A percentile compares a stretch with the other conserved stretches of the same genome.
Evolutionary conservation across 2,329 filamentous ascomycete genomes (phyloP).

Genomic region (Cladosporium sp.): DNA sequence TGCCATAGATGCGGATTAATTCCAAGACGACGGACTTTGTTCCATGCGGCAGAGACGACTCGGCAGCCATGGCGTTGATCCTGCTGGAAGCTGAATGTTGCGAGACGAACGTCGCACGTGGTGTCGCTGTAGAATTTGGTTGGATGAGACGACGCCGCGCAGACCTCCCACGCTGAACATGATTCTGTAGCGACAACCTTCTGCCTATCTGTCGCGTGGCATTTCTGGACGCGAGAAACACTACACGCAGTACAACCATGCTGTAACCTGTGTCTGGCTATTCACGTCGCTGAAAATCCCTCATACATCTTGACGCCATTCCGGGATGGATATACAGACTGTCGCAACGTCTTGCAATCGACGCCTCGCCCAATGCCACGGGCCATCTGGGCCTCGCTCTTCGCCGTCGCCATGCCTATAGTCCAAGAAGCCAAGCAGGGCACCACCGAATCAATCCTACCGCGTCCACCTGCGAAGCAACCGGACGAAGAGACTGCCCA

Average conservation of each 20-base stretch:
- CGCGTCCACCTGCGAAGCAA: not conserved
- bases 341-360: not conserved
- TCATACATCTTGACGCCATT: not conserved
- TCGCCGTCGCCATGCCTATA: slow-evolving; percentile 6
- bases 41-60: not conserved
- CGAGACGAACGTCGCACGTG: not conserved
- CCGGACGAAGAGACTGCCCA: not conserved
- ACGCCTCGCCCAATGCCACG: not conserved
- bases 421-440: slow-evolving; percentile 5
- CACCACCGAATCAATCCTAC: slow-evolving; percentile 2
- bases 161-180: not conserved
- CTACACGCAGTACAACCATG: not conserved
- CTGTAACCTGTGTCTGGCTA: not conserved
- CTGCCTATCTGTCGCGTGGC: not conserved
- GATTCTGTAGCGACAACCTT: slow-evolving; percentile 1
- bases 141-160: not conserved
- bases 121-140: not conserved
- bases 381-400: not conserved
- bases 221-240: not conserved
- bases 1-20: no score
- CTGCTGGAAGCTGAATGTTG: not conserved
- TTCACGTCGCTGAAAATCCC: not conserved
- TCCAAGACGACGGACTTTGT: slow-evolving; percentile 5
- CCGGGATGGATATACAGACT: no score
- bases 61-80: slow-evolving; percentile 4